Evolutionary conservation across 495 filamentous ascomycete species (phyloP).

Genomic region (Hypoxylon intermedium): DNA sequence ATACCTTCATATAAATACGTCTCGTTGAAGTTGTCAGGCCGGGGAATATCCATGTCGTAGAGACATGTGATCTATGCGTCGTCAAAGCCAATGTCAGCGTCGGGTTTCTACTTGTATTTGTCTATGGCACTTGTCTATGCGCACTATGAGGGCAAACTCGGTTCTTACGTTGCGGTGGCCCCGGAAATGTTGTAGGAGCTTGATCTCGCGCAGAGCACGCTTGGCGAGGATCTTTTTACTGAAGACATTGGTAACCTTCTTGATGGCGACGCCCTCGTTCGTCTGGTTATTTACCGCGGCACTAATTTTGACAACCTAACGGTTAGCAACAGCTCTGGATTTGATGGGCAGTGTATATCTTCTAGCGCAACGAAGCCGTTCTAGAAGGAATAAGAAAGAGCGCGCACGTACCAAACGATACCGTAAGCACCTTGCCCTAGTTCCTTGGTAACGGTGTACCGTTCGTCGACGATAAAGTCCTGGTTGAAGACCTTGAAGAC

Average conservation of each 20-base stretch:
- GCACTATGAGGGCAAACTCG: not conserved
- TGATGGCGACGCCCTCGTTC: conserved; percentile 96
- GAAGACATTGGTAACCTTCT: conserved; percentile 99
- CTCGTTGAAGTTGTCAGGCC: conserved; percentile 98
- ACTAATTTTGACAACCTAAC: conserved; percentile 53
- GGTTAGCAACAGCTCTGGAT: conserved; percentile 27
- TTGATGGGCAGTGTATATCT: no score
- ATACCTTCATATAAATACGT: conserved; percentile 97
- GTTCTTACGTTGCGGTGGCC: conserved; percentile 69
- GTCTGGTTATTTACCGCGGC: conserved; percentile 92
- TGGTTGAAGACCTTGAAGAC: conserved; percentile 99
- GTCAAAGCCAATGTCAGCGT: conserved; percentile 4
- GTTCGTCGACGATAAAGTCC: conserved; percentile 97
- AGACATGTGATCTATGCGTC: conserved; percentile 86
- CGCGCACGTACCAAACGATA: conserved; percentile 85
- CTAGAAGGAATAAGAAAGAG: not conserved
- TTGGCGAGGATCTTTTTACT: conserved; percentile 99
- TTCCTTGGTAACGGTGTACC: conserved; percentile 98
- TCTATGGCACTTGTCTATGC: not conserved
- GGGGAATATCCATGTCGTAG: conserved; percentile 99
- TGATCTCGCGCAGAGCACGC: conserved; percentile 96
- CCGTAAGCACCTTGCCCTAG: conserved; percentile 97
- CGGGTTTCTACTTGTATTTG: not conserved
- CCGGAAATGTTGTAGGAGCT: conserved; percentile 96
- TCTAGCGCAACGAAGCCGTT: no score